Evolutionary conservation across 2,329 filamentous ascomycete genomes (phyloP).

Genomic region (Raffaelea ambrosiae): DNA sequence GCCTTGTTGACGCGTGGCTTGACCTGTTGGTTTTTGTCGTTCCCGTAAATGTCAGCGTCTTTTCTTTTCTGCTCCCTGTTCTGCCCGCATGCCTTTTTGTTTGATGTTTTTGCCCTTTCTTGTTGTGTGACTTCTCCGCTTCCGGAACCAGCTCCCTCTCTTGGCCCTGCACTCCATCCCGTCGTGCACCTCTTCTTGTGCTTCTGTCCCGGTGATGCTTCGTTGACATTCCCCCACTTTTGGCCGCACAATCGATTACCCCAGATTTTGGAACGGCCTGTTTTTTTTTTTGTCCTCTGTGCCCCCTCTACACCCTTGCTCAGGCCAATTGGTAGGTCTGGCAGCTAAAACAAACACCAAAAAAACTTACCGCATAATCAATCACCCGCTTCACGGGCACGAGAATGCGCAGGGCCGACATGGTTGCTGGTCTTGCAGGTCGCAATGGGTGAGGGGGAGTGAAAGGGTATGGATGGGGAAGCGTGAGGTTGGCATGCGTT

Average conservation of each 20-base stretch:
- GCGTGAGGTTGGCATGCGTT: no score
- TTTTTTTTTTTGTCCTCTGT: neutral
- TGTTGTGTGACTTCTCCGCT: no score
- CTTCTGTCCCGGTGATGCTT: no score
- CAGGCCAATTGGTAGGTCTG: no score
- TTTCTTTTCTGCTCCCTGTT: no score
- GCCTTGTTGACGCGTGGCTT: slow-evolving; percentile 63
- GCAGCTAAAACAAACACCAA: neutral
- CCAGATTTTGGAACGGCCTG: neutral
- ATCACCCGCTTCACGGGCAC: slow-evolving; percentile 79
- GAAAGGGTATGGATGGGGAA: no score
- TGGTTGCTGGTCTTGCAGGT: slow-evolving; percentile 31
- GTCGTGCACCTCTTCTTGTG: no score
- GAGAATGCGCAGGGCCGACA: slow-evolving; percentile 64
- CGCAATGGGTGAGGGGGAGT: slow-evolving; percentile 13
- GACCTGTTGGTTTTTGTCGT: slow-evolving; percentile 34
- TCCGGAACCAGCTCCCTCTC: neutral
- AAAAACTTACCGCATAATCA: slow-evolving; percentile 64
- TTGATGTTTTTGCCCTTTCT: no score
- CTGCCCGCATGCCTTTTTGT: no score
- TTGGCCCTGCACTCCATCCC: no score
- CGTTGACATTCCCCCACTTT: no score
- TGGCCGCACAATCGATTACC: no score
- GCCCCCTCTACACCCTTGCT: neutral
- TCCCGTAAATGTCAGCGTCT: neutral